phyloP scores from a whole-genome alignment of 805 yeast species.

The Suhomyces sp. region DNA sequence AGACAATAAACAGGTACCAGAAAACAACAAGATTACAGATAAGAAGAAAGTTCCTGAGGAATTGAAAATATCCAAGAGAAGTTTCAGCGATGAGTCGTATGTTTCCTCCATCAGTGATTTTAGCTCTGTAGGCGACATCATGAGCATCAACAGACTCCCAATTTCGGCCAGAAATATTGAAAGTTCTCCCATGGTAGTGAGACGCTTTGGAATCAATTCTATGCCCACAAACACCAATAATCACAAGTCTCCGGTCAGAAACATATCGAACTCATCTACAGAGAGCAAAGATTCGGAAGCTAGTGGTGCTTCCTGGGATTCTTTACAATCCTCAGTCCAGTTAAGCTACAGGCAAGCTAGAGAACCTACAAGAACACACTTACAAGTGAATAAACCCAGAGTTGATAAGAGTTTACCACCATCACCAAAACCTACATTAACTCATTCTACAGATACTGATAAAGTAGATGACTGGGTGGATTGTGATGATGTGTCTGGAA shows the following conservation, averaged over 20 bases:
- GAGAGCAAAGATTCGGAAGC: constrained; percentile 6
- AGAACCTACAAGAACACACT: not conserved
- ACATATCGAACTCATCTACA: constrained; percentile 1
- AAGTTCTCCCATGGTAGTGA: not conserved
- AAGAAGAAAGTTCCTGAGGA: not conserved
- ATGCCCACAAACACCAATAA: not conserved
- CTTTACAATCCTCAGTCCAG: constrained; percentile 26
- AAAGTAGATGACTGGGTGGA: constrained; percentile 2
- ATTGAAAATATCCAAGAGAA: constrained; percentile 17
- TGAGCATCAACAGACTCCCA: constrained; percentile 14
- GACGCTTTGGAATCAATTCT: not conserved
- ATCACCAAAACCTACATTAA: not conserved
- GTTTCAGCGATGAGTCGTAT: constrained; percentile 35
- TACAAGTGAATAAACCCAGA: not conserved
- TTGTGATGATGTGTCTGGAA: not conserved
- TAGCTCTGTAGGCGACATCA: constrained; percentile 32
- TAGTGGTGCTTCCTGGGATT: constrained; percentile 23
- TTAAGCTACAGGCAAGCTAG: not conserved
- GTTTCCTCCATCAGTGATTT: constrained; percentile 38
- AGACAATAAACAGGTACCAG: not conserved
- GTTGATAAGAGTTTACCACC: not conserved
- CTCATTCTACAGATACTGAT: not conserved
- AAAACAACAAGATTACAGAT: not conserved
- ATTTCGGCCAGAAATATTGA: not conserved
- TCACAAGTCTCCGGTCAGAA: not conserved